Conservation (phyloP, 768 basidiomycete species). For the Pulveroboletus sp. region DNA sequence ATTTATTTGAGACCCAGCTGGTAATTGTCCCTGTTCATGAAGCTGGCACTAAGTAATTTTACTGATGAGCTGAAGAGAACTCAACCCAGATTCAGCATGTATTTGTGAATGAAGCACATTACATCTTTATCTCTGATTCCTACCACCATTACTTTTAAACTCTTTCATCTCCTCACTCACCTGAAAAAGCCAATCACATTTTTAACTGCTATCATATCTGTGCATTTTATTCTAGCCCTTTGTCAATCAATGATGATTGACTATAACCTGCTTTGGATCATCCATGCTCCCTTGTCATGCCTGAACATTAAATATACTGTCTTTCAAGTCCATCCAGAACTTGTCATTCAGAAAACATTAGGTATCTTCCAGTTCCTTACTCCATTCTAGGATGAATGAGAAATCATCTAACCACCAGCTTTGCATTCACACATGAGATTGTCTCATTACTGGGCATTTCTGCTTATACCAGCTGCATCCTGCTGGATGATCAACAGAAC, state of each 20-base stretch:
- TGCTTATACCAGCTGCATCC: conserved; percentile 7
- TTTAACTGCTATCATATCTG: conserved; percentile 7
- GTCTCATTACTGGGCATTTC: neutral
- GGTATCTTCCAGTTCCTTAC: too few species aligned
- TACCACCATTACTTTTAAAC: conserved; percentile 12
- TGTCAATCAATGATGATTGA: conserved; percentile 7
- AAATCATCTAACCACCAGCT: conserved; percentile 9
- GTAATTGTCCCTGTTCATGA: conserved; percentile 9
- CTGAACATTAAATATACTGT: conserved; percentile 3
- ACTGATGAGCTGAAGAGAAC: neutral
- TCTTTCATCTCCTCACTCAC: conserved; percentile 3
- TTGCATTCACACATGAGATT: neutral
- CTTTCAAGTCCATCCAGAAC: too few species aligned
- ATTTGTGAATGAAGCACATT: conserved; percentile 12
- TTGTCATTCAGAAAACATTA: too few species aligned
- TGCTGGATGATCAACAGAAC: neutral
- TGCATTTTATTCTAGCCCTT: neutral
- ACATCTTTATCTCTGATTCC: conserved; percentile 1
- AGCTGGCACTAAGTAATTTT: neutral
- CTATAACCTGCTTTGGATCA: neutral
- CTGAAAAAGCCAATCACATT: conserved; percentile 11
- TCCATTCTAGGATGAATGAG: neutral
- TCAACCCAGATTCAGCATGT: neutral
- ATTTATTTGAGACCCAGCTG: neutral
- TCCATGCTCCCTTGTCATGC: neutral